Evolutionary conservation across 257 asterid species (phyloP).

Genomic region (Solanum dulcamara): DNA sequence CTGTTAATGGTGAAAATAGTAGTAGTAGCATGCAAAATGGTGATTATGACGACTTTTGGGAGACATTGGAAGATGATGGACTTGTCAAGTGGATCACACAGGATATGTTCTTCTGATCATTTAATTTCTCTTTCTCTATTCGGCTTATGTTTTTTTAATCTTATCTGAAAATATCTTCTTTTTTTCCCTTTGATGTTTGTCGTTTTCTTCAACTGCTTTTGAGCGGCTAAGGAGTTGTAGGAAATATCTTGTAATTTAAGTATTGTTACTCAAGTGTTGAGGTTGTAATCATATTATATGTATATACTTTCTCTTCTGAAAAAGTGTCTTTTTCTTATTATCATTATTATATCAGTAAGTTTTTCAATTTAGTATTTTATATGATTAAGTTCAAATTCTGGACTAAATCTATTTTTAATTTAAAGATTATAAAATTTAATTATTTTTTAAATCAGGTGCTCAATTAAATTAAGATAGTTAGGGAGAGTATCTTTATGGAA

Average conservation of each 20-base stretch:
- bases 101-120: neutral
- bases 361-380: too few species aligned
- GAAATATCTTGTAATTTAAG: neutral
- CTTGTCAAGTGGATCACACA: neutral
- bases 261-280: neutral
- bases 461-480: too few species aligned
- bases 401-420: too few species aligned
- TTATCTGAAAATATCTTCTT: neutral
- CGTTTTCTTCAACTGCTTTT: neutral
- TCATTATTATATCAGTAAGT: too few species aligned
- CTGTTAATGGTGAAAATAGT: neutral
- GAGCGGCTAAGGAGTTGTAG: neutral
- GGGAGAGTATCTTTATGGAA: too few species aligned
- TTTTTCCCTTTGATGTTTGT: neutral
- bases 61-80: neutral
- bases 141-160: neutral
- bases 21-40: neutral
- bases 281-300: neutral
- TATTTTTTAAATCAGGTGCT: too few species aligned
- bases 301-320: too few species aligned
- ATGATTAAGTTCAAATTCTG: neutral
- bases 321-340: neutral
- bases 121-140: neutral
- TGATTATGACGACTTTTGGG: neutral
- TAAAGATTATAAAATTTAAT: neutral